These are phyloP conservation scores for Pontederia crassipes DNA, from an alignment of 176 grass and related monocot genomes.

Conservation along the genomic window DNA sequence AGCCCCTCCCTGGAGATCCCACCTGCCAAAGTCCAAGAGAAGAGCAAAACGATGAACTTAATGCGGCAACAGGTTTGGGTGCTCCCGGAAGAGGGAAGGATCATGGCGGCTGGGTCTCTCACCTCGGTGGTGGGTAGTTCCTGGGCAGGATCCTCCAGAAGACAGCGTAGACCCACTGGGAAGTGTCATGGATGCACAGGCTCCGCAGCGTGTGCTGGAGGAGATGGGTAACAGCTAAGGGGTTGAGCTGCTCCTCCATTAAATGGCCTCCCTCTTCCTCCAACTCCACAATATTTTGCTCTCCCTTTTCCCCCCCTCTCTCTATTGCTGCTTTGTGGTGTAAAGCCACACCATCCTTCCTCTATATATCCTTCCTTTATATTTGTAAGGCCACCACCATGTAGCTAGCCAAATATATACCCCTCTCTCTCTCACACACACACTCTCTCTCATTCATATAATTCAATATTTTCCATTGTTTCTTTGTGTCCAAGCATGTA, in stretches of 20 bases:
- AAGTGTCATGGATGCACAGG: conserved; percentile 5
- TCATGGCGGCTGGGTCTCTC: neutral
- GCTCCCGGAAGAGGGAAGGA: neutral
- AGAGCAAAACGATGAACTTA: neutral
- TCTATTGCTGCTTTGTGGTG: neutral
- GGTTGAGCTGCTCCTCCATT: conserved; percentile 11
- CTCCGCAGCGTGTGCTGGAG: conserved; percentile 8
- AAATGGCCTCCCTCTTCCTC: neutral
- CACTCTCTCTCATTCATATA: neutral
- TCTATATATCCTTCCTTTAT: neutral
- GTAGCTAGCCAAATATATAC: neutral
- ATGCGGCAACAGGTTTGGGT: neutral
- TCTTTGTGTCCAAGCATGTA: too few species aligned
- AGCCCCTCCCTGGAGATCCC: conserved; percentile 81
- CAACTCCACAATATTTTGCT: neutral
- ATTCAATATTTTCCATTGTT: too few species aligned
- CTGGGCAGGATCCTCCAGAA: conserved; percentile 17
- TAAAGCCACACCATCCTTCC: neutral
- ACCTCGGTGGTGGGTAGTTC: conserved; percentile 10
- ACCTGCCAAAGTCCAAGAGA: conserved; percentile 32
- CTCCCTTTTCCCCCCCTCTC: neutral
- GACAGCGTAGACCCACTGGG: conserved; percentile 10
- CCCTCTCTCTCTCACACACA: neutral
- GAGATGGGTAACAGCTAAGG: conserved; percentile 3
- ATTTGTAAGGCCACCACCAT: neutral